Base-by-base conservation (phyloP, 345 rosid species). In the Laguncularia racemosa region DNA sequence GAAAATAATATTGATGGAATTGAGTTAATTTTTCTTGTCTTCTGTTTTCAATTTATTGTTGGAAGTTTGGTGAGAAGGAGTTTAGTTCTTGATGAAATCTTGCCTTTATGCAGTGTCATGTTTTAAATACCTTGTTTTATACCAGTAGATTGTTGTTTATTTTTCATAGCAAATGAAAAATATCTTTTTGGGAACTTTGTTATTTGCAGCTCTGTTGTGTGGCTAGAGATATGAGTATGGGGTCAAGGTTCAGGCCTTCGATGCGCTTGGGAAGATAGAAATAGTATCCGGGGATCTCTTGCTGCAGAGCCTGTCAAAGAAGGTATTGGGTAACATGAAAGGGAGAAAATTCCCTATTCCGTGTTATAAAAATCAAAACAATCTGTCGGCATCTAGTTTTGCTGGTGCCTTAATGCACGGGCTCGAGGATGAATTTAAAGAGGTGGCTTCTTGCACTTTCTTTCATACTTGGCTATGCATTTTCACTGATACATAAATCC, bases 391-490 rank as follows among this genome's bases (percentile, higher is more conserved):
- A 55, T 71, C 82, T 19, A 69, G 60, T 68, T 78, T 77, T 75
- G 91, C 96, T 46, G 97, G 99, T 66, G 83, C 84, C 61, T 83
- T 86, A 73, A 64, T 93, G 67, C 99, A 89, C 61, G 99, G 97
- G 61, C 81, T 93, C 57, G 97, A 93, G 84, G 99, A 93, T 74
- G 97, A 89, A 61, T 89, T 75, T 69, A 62, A 71, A 52, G 86
- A 86, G 96, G 99, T 89, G 73, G 52, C 48, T 54, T 54, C 21
- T 38, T 49, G n/a, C n/a, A 28, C 40, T 43, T 16, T n/a, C n/a
- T 33, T 48, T 38, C 17, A 33, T 50, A 20, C 15, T 50, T 18
- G 53, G 20, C 12, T 48, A 40, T 59, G 55, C 14, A 23, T 12
- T 20, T n/a, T 43, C 46, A 16, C 20, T 20, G 14, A 20, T 0